Base-by-base conservation (phyloP, 352 stramenopile genomes). In the Globisporangium lucens region DNA sequence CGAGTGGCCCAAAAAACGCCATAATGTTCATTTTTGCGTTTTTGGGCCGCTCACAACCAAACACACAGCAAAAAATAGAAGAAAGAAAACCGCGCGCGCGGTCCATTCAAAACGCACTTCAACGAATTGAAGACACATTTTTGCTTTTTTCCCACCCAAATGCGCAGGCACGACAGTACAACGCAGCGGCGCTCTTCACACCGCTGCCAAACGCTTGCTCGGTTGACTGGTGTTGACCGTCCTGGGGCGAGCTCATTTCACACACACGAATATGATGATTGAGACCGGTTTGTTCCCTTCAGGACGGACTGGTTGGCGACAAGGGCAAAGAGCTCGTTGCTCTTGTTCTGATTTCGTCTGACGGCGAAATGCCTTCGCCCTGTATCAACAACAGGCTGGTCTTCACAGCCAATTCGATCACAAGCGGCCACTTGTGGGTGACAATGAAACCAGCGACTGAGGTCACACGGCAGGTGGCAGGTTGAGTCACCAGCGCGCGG, bases 141-240 rank as follows among this genome's bases (percentile, higher is more conserved):
- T 24, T 24, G 24, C 24, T 24, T 13, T 10, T 5, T 43, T 38
- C 38, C 36, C 36, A 55, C 58, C 58, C 36, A 63, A 63, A 63
- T 55, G n/a, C 6, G 13, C 24, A 63, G 9, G 58, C 43, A 63
- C 58, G 58, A 55, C 58, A 41, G 58, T 55, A 63, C 58, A 63
- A 63, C 38, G 58, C 36, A 7, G 10, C 10, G 3, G 53, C 29
- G 17, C 29, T 41, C 53, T 59, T 35, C 53, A 17, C 33, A 38
- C 7, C 38, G 10, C 24, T 57, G 52, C 52, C 53, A 59, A 59
- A 59, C 29, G 15, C 29, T 41, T 4, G 7, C 29, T 41, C 13
- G 7, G 41, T 47, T 47, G 41, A 47, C 41, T 47, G 41, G 41
- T 47, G 41, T 47, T 47, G 41, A 47, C 41, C 41, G 41, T 47